Base-by-base conservation (phyloP, 176 grass and related monocot species). In the Thinopyrum elongatum region DNA sequence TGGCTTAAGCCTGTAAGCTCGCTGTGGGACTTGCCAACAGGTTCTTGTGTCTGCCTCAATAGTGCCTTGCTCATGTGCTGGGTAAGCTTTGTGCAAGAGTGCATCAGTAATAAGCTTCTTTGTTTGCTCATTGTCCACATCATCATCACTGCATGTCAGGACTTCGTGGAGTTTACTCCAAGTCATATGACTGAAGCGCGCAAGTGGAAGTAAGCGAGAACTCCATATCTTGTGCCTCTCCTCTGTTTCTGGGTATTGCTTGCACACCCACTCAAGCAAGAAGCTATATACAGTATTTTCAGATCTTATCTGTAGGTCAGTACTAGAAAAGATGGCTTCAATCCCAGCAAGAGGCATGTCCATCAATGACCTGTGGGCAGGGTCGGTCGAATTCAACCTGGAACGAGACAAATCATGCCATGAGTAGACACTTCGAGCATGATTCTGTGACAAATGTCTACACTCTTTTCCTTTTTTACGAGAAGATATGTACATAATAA, bases 281-380 rank as follows among this genome's bases (percentile, higher is more conserved):
- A 90, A 92, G 80, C 90, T 88, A 57, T 90, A 95, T 66, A 95
- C 77, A 19, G 85, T 75, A 86, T 95, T 83, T 65, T 95, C 93
- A 17, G 90, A 95, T 33, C 87, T 85, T 28, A 92, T 90, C 62
- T 95, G 93, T 63, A 95, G 88, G 10, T 92, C 93, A 71, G 90
- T 87, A 65, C 90, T 88, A 58, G 85, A 92, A 10, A 95, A 80
- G 51, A 95, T 86, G 26, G 90, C 93, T 81, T 95, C 93, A 0
- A 95, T 80, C 21, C 90, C 93, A 77, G 85, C 82, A 49, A 92
- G 85, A 33, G 93, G 93, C 16, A 95, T 91, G 36, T 68, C 85
- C 90, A 95, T 88, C 61, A 95, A 31, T 31, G 30, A 31, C 30
- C 30, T 31, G 3, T 31, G 30, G 30, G 30, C 30, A 31, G 30